Evolutionary conservation across 2,329 filamentous ascomycete species (phyloP).

Genomic region (Tolypocladium endophyticum): DNA sequence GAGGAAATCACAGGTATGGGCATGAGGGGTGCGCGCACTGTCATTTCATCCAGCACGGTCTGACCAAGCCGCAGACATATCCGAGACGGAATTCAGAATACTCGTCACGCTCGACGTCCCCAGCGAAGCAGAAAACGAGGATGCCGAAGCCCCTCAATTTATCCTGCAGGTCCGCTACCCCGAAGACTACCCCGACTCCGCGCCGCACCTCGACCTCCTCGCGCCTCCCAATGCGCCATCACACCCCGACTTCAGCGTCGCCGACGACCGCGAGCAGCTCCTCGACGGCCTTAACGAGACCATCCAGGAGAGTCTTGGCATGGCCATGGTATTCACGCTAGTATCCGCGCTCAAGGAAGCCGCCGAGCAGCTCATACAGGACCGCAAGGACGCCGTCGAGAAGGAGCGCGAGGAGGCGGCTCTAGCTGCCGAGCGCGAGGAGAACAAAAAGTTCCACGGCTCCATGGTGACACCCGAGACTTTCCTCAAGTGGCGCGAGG

Average conservation of each 20-base stretch:
- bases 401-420: conserved; percentile 45
- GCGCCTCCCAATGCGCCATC: conserved; percentile 57
- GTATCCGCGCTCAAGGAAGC: conserved; percentile 80
- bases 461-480: conserved; percentile 78
- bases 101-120: conserved; percentile 72
- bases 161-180: conserved; percentile 82
- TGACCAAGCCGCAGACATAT: conserved; percentile 54
- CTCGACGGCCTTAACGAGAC: conserved; percentile 61
- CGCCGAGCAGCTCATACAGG: conserved; percentile 73
- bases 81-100: conserved; percentile 81
- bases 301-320: conserved; percentile 87
- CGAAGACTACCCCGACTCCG: conserved; percentile 80
- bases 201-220: conserved; percentile 71
- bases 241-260: conserved; percentile 67
- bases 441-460: conserved; percentile 95
- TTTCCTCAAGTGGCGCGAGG: conserved; percentile 73
- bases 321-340: conserved; percentile 95
- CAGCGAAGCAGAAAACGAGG: conserved; percentile 51
- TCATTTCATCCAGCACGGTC: neutral
- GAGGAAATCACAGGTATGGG: conserved; percentile 81
- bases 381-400: conserved; percentile 56
- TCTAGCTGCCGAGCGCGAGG: conserved; percentile 65
- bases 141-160: conserved; percentile 57
- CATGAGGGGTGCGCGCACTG: neutral
- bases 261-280: conserved; percentile 66